A percentile compares a stretch with the other conserved stretches of the same genome.
Conservation (phyloP, 257 asterid genomes). For the Solanum chiquidenum region DNA sequence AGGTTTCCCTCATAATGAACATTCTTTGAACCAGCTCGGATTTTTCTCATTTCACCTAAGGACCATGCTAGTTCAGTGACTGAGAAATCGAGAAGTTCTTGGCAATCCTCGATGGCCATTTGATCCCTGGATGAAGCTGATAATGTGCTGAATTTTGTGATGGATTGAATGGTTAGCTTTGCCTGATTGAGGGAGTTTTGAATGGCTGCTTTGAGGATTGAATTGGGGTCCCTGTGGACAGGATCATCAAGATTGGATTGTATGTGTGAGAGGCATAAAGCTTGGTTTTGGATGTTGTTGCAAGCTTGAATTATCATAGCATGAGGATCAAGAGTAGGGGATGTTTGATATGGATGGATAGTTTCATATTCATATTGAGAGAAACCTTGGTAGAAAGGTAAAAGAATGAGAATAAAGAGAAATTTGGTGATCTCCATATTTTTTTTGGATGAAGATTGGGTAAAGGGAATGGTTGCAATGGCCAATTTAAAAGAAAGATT, state of each 20-base stretch:
- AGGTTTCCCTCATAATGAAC: slow-evolving; percentile 50
- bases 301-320: slow-evolving; percentile 59
- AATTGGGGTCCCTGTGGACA: slow-evolving; percentile 7
- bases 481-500: neutral
- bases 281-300: slow-evolving; percentile 28
- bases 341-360: slow-evolving; percentile 6
- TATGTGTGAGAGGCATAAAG: slow-evolving; percentile 41
- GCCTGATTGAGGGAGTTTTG: slow-evolving; percentile 52
- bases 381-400: slow-evolving; percentile 15
- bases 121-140: slow-evolving; percentile 66
- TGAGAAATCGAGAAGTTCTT: slow-evolving; percentile 83
- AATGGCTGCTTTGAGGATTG: slow-evolving; percentile 58
- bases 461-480: neutral
- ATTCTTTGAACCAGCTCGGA: slow-evolving; percentile 37
- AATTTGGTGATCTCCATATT: slow-evolving; percentile 18
- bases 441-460: neutral
- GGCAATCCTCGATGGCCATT: slow-evolving; percentile 79
- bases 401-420: slow-evolving; percentile 13
- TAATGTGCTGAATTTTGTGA: slow-evolving; percentile 54
- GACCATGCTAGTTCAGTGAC: slow-evolving; percentile 88
- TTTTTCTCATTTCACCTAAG: slow-evolving; percentile 49
- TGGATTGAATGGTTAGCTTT: slow-evolving; percentile 33
- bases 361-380: slow-evolving; percentile 33
- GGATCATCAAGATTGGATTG: slow-evolving; percentile 23
- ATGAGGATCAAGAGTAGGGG: slow-evolving; percentile 21